Evolutionary conservation across 2,329 filamentous ascomycete species (phyloP), one percentile per base, ranked within the genome.

Genomic region (Leptodontidium sp.): DNA sequence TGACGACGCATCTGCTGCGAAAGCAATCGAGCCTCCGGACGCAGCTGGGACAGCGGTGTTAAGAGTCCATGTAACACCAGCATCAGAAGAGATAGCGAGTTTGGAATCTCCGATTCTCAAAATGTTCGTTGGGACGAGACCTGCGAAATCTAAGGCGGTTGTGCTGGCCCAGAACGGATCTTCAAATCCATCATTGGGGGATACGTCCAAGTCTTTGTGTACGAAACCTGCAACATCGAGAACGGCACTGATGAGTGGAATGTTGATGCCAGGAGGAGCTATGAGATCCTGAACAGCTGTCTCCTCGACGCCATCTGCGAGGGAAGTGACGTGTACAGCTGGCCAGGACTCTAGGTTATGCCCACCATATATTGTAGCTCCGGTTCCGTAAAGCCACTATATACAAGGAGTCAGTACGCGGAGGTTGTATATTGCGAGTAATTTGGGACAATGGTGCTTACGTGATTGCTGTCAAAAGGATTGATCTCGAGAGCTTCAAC

Each of bases 401-500:
- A 15, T 35, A 14, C 5, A 26, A 29, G 15, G 5, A 2, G 14
- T 35, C 26, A 55, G 52, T 29, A 35, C 8, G 35, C 29, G 5
- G 14, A 17, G 1, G 7, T 17, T 55, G 3, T 4, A 9, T n/a
- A 2, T 12, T 9, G 15, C 4, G 12, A 55, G 15, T 9, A 55
- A 35, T n/a, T 14, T 5, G 17, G 29, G 6, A 29, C 1, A 17
- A 35, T 14, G 7, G 4, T 6, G 4, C 12, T 17, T 35, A 35
- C 52, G 75, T 88, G 86, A 73, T 88, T 81, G 66, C 84, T 86
- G 73, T 89, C 85, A 32, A 84, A 81, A 0, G 87, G 87, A 73
- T 89, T 81, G 63, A 89, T 89, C 26, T 85, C 85, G 8, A 89
- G 77, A 0, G 84, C 79, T 73, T 89, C 87, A 15, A 89, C 85